Evolutionary conservation across 139 green algal genomes (phyloP), one percentile per base, ranked within the genome.

Genomic region (Chlorella sp.): DNA sequence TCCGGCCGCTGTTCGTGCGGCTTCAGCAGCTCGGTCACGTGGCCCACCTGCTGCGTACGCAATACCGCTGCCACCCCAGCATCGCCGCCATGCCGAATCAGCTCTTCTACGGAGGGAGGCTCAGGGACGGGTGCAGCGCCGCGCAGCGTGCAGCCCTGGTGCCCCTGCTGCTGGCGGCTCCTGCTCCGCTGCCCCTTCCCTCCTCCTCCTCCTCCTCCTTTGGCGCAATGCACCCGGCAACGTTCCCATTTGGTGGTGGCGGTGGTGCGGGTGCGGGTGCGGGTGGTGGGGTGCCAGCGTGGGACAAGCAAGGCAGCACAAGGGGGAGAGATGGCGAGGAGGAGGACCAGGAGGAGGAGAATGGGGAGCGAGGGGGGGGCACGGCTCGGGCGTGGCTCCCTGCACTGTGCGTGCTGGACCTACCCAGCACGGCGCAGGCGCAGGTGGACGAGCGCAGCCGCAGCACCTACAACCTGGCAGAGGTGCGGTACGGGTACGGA

Each of bases 1-100:
- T 80, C 29, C 78, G 92, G 34, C 82, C 90, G 4, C 65, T 96
- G 80, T 95, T 97, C 80, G 85, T 89, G 71, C 83, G 92, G 49
- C 81, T 97, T 32, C 61, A 76, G 24, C 71, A 82, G 26, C 35
- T 91, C 59, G 92, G 92, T 1, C 74, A 85, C 63, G 20, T 33
- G 0, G 70, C 80, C 26, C 81, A 91, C 77, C 74, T 97, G 64
- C 86, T 96, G 49, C 35, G 35, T 35, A 35, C 60, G 17, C 42
- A 62, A 4, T 67, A 67, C 81, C 90, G 88, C 65, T 96, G 91
- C 79, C 89, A 95, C 80, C 91, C 91, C 1, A 69, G 59, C 2
- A 78, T 97, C 24, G 76, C 86, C 0, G 42, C 65, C 0, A 80
- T 96, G 0, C 82, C 89, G 69, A 97, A 97, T 83, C 35, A 32